Base-by-base conservation (phyloP, 345 rosid species). In the Acer negundo region DNA sequence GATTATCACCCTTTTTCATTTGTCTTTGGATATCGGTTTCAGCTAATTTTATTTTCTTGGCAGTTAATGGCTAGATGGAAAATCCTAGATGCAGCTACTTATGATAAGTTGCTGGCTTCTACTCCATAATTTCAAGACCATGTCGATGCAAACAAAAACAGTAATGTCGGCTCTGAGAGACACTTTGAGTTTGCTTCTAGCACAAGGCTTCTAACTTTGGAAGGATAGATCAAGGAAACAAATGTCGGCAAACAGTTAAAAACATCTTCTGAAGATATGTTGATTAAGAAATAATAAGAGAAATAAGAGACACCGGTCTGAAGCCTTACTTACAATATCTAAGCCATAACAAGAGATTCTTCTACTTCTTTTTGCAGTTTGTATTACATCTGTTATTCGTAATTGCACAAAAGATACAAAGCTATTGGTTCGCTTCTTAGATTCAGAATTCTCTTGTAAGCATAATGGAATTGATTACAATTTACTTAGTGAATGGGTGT, bases 261-360 rank as follows among this genome's bases (percentile, higher is more conserved):
- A 4, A 4, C 8, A 35, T 26, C 84, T 16, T 13, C 4, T 0
- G 80, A 70, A 16, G 87, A 85, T 24, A 90, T 89, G 15, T 63
- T 90, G 77, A 84, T 89, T n/a, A 81, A 84, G 78, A 71, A 80
- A 75, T 91, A 89, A 75, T 90, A 86, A 79, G 83, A 53, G 92
- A 89, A 81, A 70, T 61, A 17, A 87, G 94, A 62, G 82, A 82
- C 76, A 67, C 79, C 4, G 92, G 92, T 62, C 81, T 84, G 44
- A 87, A 83, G 80, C 86, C 92, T 68, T 91, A 81, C 78, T 17
- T 84, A n/a, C 87, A 86, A 58, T 87, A 86, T 46, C 35, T 87
- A 51, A 84, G 76, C 3, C 86, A 83, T 12, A 62, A 53, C 17
- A 79, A 85, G 35, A 82, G 88, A 5, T 75, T 83, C 24, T 44